Evolutionary conservation across 805 yeast species (phyloP), one percentile per base, ranked within the genome.

Genomic region (Maudiozyma turicensis): DNA sequence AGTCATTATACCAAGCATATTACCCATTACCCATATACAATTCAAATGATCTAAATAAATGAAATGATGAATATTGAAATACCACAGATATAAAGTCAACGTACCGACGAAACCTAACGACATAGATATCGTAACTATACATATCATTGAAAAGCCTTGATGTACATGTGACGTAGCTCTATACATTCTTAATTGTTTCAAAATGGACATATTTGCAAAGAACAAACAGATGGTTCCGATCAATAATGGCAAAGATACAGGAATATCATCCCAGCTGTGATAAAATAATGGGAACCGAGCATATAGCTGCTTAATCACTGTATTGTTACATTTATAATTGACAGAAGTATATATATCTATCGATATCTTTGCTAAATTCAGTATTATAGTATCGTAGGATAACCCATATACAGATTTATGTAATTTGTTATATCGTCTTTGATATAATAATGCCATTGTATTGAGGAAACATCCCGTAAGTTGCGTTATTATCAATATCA

Each of bases 381-480:
- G 50, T 15, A 55, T 46, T 8, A 58, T 56, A 9, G 58, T 46
- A 50, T 72, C 75, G 47, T 64, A 63, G 1, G 76, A 72, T 1
- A 70, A 52, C 0, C 75, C 74, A 49, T 67, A 63, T 0, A 72
- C 54, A 1, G 74, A 67, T 33, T 54, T 57, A 46, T 63, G 65
- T 13, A 53, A 46, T 42, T 54, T 58, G 44, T 63, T 59, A 43
- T 62, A 61, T 29, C 55, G 53, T 33, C 53, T 51, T 47, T 63
- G 68, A 40, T 57, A 57, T 7, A 52, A 50, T 8, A 55, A 45
- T 3, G 63, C 62, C 15, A 48, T 37, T n/a, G 39, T 44, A 26
- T 54, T 50, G 37, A 56, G 82, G 87, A 40, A 88, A 96, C 68
- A 89, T 90, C 42, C 47, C 32, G 35, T 15, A 5, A 33, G 20